Percentiles rank a stretch among this genome's conserved stretches.
Conservation (phyloP, 2,329 filamentous ascomycete species). For the Camillea tinctor region DNA sequence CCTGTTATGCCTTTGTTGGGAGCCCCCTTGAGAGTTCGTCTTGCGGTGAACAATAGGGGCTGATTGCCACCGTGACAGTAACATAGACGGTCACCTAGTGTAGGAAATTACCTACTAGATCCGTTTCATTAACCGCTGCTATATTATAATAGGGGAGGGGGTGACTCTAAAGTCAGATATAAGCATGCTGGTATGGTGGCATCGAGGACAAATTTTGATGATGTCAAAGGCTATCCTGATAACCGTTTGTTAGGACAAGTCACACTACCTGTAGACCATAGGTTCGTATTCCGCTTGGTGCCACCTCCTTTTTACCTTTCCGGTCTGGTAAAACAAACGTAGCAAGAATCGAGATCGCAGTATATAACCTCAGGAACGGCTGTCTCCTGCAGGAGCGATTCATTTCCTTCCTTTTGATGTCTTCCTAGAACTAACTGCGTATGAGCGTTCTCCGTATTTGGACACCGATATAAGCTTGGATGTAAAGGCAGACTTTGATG, state of each 20-base stretch:
- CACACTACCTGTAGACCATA: too few species aligned
- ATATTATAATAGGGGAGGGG: neutral
- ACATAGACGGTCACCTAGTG: neutral
- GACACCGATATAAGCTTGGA: neutral
- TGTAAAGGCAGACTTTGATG: neutral
- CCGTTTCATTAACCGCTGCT: neutral
- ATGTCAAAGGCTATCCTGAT: too few species aligned
- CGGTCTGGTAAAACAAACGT: too few species aligned
- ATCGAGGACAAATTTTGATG: too few species aligned
- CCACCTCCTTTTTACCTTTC: too few species aligned
- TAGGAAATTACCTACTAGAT: neutral
- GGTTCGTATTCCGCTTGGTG: too few species aligned
- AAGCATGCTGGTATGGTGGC: too few species aligned
- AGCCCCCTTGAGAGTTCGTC: too few species aligned
- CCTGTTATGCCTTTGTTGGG: neutral
- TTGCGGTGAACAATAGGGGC: neutral
- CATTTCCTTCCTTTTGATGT: neutral
- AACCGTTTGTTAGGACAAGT: too few species aligned
- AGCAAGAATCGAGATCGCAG: too few species aligned
- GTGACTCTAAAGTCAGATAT: neutral
- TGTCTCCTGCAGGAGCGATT: neutral
- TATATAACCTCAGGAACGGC: neutral
- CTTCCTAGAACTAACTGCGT: neutral
- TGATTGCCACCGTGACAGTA: neutral
- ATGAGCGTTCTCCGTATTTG: neutral